Base-by-base conservation (phyloP, 2,329 filamentous ascomycete species). In the Diaporthe australafricana region DNA sequence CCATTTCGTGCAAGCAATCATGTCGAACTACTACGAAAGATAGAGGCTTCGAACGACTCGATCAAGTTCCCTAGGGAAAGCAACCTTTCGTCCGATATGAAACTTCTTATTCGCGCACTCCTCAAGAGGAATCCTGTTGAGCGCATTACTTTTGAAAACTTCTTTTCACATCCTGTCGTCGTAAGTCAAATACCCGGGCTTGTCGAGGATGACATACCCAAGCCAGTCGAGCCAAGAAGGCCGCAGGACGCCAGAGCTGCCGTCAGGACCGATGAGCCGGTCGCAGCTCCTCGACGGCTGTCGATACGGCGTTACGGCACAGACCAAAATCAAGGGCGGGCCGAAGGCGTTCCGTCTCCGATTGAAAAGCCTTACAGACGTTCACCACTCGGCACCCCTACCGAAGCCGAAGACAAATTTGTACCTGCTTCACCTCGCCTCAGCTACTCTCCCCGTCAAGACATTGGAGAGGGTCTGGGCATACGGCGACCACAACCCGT, bases 1-100 rank as follows among this genome's bases (percentile, higher is more conserved):
- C 96, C 96, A 0, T 99, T 98, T 83, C 89, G 94, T 75, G 96
- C 96, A 40, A 91, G 90, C 70, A 98, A 99, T 79, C 96, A 99
- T 79, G 95, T 99, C 50, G 96, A 99, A 80, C 85, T 99, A 45
- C 87, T 98, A 53, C 91, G 94, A 73, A 96, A 93, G 84, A 99
- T 99, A 75, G 96, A 98, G 81, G 92, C 92, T 73, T 91, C 93
- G 22, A 93, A 97, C 74, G 96, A 98, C 79, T 87, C 90, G 74
- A 97, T 98, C 81, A 91, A 88, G 75, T 98, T 98, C 76, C 90
- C 93, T 0, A 89, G 90, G 76, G 93, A 95, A 63, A 88, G 90
- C 40, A 85, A 89, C 62, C 89, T 94, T 72, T 96, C 90, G 75
- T 83, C 91, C 60, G 92, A 93, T 12, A 90, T 98, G 83, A 98